Evolutionary conservation across 2,329 filamentous ascomycete species (phyloP).

Genomic region (Fusarium hostae): DNA sequence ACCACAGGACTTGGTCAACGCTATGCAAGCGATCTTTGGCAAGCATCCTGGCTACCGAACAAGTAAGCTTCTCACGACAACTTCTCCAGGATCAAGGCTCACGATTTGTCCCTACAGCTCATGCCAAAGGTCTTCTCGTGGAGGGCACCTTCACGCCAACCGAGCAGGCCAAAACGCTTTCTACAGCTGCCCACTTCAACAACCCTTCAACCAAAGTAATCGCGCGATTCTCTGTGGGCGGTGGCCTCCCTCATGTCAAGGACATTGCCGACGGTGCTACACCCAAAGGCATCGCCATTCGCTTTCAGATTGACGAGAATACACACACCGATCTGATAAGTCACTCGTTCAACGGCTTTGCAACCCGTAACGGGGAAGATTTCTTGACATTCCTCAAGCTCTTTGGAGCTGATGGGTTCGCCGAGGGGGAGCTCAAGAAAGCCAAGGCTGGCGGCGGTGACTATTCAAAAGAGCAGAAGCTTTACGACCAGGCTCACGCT

Average conservation of each 20-base stretch:
- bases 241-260: constrained; percentile 9
- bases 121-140: constrained; percentile 26
- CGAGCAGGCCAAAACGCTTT: constrained; percentile 14
- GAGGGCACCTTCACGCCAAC: constrained; percentile 21
- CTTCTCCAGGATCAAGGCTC: rapidly evolving
- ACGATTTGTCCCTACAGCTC: neutral
- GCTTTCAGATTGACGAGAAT: constrained; percentile 21
- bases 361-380: constrained; percentile 2
- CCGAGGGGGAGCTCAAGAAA: neutral
- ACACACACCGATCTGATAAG: constrained; percentile 23
- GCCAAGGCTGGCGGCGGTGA: constrained; percentile 3
- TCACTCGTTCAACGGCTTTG: constrained; percentile 25
- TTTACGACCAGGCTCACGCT: neutral
- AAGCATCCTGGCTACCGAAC: constrained; percentile 27
- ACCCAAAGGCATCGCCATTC: constrained; percentile 22
- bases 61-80: neutral
- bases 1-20: constrained; percentile 15
- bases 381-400: constrained; percentile 23
- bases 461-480: neutral
- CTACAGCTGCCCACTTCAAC: constrained; percentile 21
- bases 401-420: neutral
- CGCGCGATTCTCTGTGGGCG: constrained; percentile 26
- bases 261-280: constrained; percentile 18
- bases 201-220: constrained; percentile 8
- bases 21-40: constrained; percentile 25